Evolutionary conservation across 768 basidiomycete genomes (phyloP).

Genomic region (Kwoniella sp.): DNA sequence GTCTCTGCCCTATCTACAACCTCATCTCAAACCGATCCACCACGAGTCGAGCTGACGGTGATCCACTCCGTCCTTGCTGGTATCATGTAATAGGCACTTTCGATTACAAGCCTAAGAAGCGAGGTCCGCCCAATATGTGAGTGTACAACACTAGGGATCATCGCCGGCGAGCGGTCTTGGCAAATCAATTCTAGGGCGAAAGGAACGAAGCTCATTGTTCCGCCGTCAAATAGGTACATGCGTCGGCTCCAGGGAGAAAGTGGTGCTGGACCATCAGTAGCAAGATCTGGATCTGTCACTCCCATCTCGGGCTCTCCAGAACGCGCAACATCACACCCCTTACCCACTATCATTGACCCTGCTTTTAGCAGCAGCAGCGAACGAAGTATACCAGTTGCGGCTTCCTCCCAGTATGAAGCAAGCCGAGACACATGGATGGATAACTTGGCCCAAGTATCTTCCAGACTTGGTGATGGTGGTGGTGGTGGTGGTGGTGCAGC

Average conservation of each 20-base stretch:
- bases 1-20: too few relatives aligned
- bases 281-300: slow-evolving; percentile 5
- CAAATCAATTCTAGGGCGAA: too few relatives aligned
- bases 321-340: neutral
- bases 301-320: slow-evolving; percentile 5
- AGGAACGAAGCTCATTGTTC: too few relatives aligned
- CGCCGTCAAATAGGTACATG: slow-evolving; percentile 31
- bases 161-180: too few relatives aligned
- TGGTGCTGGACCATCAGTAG: neutral
- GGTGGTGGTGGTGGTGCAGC: too few relatives aligned
- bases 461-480: neutral
- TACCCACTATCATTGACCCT: slow-evolving; percentile 1
- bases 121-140: slow-evolving; percentile 88
- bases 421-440: neutral
- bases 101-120: slow-evolving; percentile 89
- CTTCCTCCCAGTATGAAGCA: neutral
- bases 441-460: neutral
- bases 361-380: neutral
- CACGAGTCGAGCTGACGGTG: too few relatives aligned
- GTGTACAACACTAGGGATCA: too few relatives aligned
- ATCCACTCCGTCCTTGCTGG: neutral
- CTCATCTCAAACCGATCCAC: too few relatives aligned
- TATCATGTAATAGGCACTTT: slow-evolving; percentile 65
- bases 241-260: slow-evolving; percentile 24
- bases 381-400: neutral